Percentiles rank a stretch among this genome's conserved stretches.
Evolutionary conservation across 805 yeast genomes (phyloP).

Genomic region (Candida patagonica): DNA sequence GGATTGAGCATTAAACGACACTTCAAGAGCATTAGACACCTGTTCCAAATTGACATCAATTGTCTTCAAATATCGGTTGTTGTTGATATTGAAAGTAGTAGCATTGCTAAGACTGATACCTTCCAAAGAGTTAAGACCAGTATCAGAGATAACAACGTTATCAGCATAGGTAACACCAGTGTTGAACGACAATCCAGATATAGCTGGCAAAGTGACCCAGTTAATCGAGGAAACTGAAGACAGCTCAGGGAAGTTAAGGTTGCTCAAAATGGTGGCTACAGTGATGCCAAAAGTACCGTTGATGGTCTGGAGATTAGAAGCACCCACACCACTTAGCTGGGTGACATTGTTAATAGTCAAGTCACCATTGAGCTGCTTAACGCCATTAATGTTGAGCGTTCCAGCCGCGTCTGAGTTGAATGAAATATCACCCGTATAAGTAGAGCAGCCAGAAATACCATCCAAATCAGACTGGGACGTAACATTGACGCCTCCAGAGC

Average conservation of each 20-base stretch:
- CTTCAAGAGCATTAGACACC: conserved; percentile 64
- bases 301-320: conserved; percentile 69
- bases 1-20: conserved; percentile 77
- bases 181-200: conserved; percentile 57
- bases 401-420: conserved; percentile 46
- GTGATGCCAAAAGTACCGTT: conserved; percentile 58
- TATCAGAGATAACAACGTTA: conserved; percentile 42
- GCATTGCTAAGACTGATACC: conserved; percentile 32
- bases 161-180: conserved; percentile 66
- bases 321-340: conserved; percentile 52
- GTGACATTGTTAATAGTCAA: conserved; percentile 60
- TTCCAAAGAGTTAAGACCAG: conserved; percentile 30
- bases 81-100: conserved; percentile 58
- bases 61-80: conserved; percentile 65
- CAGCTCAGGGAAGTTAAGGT: conserved; percentile 68
- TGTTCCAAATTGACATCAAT: conserved; percentile 60
- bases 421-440: conserved; percentile 69
- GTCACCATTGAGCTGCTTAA: conserved; percentile 70
- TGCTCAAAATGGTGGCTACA: conserved; percentile 54
- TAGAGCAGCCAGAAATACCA: conserved; percentile 58
- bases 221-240: conserved; percentile 72
- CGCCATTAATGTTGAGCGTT: conserved; percentile 47
- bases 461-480: conserved; percentile 76
- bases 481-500: conserved; percentile 33
- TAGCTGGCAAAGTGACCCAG: conserved; percentile 81